phyloP scores from a whole-genome alignment of 2,329 filamentous ascomycete genomes.

The Zymoseptoria tritici region DNA sequence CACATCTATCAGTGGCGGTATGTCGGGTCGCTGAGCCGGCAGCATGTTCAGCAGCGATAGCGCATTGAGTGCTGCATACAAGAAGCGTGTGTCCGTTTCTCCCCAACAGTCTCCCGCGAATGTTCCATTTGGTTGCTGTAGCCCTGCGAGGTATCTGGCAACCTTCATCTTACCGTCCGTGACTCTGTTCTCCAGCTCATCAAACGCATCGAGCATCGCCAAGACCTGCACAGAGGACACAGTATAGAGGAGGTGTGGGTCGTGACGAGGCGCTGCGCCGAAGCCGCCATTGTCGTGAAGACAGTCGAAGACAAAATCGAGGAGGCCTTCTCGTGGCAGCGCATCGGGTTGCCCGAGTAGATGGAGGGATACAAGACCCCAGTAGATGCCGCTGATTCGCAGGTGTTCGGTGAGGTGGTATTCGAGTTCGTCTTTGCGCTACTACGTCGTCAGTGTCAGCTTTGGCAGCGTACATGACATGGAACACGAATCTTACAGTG shows the following conservation, averaged over 20 bases:
- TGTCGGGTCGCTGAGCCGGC: slow-evolving; percentile 30
- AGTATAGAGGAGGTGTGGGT: slow-evolving; percentile 93
- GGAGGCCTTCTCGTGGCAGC: slow-evolving; percentile 69
- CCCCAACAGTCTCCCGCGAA: slow-evolving; percentile 96
- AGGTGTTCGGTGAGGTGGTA: slow-evolving; percentile 98
- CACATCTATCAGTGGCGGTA: slow-evolving; percentile 57
- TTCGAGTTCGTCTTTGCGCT: slow-evolving; percentile 87
- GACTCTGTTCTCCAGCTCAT: slow-evolving; percentile 66
- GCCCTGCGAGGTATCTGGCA: slow-evolving; percentile 69
- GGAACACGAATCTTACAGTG: slow-evolving; percentile 51
- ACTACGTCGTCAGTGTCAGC: slow-evolving; percentile 34
- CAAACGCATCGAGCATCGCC: slow-evolving; percentile 74
- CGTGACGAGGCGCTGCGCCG: slow-evolving; percentile 86
- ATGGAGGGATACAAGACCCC: slow-evolving; percentile 85
- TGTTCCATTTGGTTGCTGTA: slow-evolving; percentile 76
- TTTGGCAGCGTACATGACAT: slow-evolving; percentile 12
- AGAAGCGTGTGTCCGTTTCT: slow-evolving; percentile 87
- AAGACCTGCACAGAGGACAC: slow-evolving; percentile 92
- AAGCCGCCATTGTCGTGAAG: slow-evolving; percentile 85
- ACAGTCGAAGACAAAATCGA: slow-evolving; percentile 93
- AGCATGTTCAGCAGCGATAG: slow-evolving; percentile 74
- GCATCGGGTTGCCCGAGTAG: slow-evolving; percentile 74
- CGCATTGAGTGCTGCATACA: slow-evolving; percentile 84
- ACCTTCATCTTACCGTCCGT: slow-evolving; percentile 63
- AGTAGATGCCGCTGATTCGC: slow-evolving; percentile 91